Conservation (phyloP, 768 basidiomycete species). For the Russula virescens region DNA sequence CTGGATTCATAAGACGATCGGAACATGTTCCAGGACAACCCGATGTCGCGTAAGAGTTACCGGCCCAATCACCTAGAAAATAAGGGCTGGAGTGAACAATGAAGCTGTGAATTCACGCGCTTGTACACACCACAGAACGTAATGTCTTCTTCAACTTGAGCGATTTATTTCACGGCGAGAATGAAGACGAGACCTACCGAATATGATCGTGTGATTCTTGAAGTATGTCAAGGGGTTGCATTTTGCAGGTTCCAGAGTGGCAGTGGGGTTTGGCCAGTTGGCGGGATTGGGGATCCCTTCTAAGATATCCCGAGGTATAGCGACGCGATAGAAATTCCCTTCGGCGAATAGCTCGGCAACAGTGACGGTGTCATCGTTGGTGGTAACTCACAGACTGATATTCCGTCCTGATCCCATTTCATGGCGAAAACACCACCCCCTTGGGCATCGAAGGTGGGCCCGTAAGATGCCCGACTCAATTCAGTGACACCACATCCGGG, state of each 20-base stretch:
- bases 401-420: constrained; percentile 79
- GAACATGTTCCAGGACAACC: constrained; percentile 72
- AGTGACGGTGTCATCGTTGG: not conserved
- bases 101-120: constrained; percentile 1
- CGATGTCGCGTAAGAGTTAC: constrained; percentile 69
- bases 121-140: constrained; percentile 65
- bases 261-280: constrained; percentile 64
- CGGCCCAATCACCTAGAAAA: constrained; percentile 70
- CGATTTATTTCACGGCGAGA: not conserved
- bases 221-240: constrained; percentile 61
- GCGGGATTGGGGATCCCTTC: constrained; percentile 58
- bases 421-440: constrained; percentile 84
- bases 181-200: constrained; percentile 45
- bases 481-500: constrained; percentile 76
- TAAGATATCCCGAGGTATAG: constrained; percentile 62
- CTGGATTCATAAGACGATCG: constrained; percentile 55
- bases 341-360: not conserved
- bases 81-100: constrained; percentile 12
- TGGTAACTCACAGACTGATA: constrained; percentile 60
- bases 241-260: constrained; percentile 44
- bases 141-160: constrained; percentile 46
- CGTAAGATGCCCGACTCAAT: constrained; percentile 79
- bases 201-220: constrained; percentile 64
- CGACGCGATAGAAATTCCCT: constrained; percentile 83
- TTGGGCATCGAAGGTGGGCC: constrained; percentile 70